Percentiles rank a stretch among this genome's conserved stretches.
These are phyloP conservation scores for Syzygium grande DNA, from an alignment of 345 rosid species.

Conservation along the genomic window DNA sequence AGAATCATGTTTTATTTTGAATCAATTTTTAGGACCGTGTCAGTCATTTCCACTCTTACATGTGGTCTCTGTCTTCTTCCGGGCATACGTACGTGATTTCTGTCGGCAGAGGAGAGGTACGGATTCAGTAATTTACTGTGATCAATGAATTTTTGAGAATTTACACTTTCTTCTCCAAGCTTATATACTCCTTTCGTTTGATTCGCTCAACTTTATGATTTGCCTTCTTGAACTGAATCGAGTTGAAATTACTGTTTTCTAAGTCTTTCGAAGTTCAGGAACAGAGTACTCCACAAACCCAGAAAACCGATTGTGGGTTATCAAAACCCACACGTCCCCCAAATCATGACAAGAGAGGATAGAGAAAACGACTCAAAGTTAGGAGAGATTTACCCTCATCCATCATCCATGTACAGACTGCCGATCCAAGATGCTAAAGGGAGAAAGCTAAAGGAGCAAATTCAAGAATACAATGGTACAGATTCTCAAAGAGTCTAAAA, in stretches of 20 bases:
- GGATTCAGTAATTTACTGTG: fast-evolving
- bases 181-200: neutral
- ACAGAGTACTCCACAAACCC: neutral
- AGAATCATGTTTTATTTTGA: too few species aligned
- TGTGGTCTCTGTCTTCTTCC: neutral
- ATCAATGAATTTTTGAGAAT: neutral
- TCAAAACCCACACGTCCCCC: neutral
- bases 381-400: neutral
- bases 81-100: neutral
- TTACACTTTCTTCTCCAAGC: neutral
- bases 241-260: neutral
- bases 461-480: neutral
- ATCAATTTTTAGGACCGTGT: too few species aligned
- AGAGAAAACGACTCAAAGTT: neutral
- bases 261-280: neutral
- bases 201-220: neutral
- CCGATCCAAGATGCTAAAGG: neutral
- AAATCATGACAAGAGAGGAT: neutral
- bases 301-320: neutral
- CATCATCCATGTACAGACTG: neutral
- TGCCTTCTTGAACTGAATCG: neutral
- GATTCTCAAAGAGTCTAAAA: neutral
- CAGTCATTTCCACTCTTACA: too few species aligned
- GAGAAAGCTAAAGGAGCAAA: neutral
- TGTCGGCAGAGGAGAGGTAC: neutral